These are phyloP conservation scores for Lumnitzera littorea DNA, from an alignment of 345 rosid species.

Conservation along the genomic window DNA sequence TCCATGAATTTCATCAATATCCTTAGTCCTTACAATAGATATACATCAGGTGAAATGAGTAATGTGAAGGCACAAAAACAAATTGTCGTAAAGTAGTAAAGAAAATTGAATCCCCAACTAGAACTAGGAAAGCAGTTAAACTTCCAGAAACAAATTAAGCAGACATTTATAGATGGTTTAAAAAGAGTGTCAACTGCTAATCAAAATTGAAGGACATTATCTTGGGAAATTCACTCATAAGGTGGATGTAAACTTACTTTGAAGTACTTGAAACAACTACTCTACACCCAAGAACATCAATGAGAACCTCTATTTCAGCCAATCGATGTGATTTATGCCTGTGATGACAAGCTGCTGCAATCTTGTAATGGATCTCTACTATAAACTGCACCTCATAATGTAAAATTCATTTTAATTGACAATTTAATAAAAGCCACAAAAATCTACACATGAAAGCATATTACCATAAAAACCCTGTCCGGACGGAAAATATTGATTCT, in stretches of 20 bases:
- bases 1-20: too few species aligned
- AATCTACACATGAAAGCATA: constrained; percentile 4
- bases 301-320: constrained; percentile 79
- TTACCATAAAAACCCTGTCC: constrained; percentile 90
- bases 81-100: too few species aligned
- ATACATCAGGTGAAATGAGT: too few species aligned
- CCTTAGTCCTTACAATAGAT: too few species aligned
- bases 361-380: constrained; percentile 72
- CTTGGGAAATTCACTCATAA: not conserved
- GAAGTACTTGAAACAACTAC: constrained; percentile 71
- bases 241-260: constrained; percentile 40
- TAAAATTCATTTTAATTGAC: not conserved
- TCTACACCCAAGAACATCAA: constrained; percentile 63
- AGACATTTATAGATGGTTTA: too few species aligned
- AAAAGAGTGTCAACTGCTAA: too few species aligned
- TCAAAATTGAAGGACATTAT: too few species aligned
- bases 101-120: too few species aligned
- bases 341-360: constrained; percentile 64
- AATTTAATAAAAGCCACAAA: not conserved
- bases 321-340: constrained; percentile 73
- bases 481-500: constrained; percentile 83
- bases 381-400: constrained; percentile 53
- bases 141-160: too few species aligned
- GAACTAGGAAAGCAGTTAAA: too few species aligned
- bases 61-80: too few species aligned